Evolutionary conservation across 1,139 yeast genomes (phyloP).

Genomic region (Yamadazyma diospyri): DNA sequence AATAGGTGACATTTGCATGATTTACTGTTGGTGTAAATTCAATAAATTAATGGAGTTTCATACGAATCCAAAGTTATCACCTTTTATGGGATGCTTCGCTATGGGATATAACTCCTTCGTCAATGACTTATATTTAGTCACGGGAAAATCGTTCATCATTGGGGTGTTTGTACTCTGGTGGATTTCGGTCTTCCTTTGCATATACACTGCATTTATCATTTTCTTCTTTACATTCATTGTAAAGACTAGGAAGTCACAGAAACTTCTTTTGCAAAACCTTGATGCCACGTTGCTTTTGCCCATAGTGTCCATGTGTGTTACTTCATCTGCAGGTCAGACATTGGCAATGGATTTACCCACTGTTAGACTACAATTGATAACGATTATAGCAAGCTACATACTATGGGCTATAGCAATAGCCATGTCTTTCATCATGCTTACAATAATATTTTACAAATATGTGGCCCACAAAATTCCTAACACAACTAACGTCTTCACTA

Average conservation of each 20-base stretch:
- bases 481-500: constrained; percentile 24
- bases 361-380: constrained; percentile 41
- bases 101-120: constrained; percentile 74
- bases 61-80: constrained; percentile 45
- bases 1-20: constrained; percentile 32
- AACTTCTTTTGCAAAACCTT: constrained; percentile 23
- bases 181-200: constrained; percentile 51
- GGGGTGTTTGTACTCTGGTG: constrained; percentile 66
- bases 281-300: constrained; percentile 59
- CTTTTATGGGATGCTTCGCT: constrained; percentile 71
- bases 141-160: constrained; percentile 33
- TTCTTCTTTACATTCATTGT: constrained; percentile 40
- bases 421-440: constrained; percentile 54
- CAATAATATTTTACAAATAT: constrained; percentile 58
- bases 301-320: constrained; percentile 73
- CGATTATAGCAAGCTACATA: constrained; percentile 52
- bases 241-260: constrained; percentile 18
- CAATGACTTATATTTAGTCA: constrained; percentile 45
- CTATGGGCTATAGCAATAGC: constrained; percentile 68
- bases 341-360: constrained; percentile 44
- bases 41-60: constrained; percentile 32
- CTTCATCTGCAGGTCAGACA: constrained; percentile 61
- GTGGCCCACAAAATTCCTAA: constrained; percentile 59
- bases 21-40: constrained; percentile 32
- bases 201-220: constrained; percentile 58